These are phyloP conservation scores for Thelonectria rubi DNA, from an alignment of 2,329 filamentous ascomycete species.

Conservation along the genomic window DNA sequence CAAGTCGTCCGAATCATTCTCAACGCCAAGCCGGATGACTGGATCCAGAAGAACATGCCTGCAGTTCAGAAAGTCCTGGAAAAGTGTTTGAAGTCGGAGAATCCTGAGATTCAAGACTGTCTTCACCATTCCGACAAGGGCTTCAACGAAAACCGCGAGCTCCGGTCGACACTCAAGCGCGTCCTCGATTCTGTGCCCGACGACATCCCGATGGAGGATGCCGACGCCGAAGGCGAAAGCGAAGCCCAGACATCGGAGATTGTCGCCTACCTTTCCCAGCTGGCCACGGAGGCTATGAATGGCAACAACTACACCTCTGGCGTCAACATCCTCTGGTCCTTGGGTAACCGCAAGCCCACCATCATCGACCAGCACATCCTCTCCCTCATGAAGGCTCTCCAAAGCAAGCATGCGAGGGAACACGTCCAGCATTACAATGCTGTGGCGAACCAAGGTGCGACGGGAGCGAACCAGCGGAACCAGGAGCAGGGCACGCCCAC, in stretches of 20 bases:
- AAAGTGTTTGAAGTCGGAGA: slow-evolving; percentile 87
- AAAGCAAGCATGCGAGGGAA: slow-evolving; percentile 90
- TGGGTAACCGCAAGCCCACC: slow-evolving; percentile 84
- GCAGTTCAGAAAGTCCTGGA: slow-evolving; percentile 88
- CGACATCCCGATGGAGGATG: slow-evolving; percentile 74
- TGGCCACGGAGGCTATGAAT: slow-evolving; percentile 87
- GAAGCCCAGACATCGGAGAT: slow-evolving; percentile 88
- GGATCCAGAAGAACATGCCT: slow-evolving; percentile 82
- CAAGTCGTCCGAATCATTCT: slow-evolving; percentile 92
- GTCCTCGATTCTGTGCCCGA: slow-evolving; percentile 91
- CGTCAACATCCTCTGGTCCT: slow-evolving; percentile 92
- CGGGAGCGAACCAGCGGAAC: slow-evolving; percentile 51
- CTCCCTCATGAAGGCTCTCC: slow-evolving; percentile 91
- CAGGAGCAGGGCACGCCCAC: slow-evolving; percentile 64
- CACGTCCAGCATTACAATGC: slow-evolving; percentile 82
- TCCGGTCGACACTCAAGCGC: slow-evolving; percentile 80
- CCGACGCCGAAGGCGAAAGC: slow-evolving; percentile 84
- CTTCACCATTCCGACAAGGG: slow-evolving; percentile 78
- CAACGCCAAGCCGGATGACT: slow-evolving; percentile 87
- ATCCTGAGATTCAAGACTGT: slow-evolving; percentile 92
- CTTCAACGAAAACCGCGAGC: slow-evolving; percentile 72
- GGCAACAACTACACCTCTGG: slow-evolving; percentile 84
- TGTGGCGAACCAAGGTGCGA: slow-evolving; percentile 59
- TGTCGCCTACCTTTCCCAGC: slow-evolving; percentile 81
- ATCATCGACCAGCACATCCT: slow-evolving; percentile 90